phyloP scores from a whole-genome alignment of 2,329 filamentous ascomycete species.

The Xylariales sp. region DNA sequence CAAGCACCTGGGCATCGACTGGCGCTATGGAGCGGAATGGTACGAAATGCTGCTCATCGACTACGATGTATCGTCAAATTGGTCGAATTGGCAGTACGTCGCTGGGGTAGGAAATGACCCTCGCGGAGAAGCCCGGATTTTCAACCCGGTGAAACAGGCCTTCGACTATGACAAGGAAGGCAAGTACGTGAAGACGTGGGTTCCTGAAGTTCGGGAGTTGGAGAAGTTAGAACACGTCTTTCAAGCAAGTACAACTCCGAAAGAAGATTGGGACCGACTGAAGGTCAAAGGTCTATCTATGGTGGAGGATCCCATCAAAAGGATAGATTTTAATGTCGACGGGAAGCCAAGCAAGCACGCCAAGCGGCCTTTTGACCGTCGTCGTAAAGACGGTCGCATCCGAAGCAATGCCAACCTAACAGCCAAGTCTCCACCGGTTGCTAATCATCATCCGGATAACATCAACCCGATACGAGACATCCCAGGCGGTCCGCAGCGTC shows the following conservation, averaged over 20 bases:
- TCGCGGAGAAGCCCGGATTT: slow-evolving; percentile 64
- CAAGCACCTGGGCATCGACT: slow-evolving; percentile 72
- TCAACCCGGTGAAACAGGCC: slow-evolving; percentile 79
- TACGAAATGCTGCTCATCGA: slow-evolving; percentile 73
- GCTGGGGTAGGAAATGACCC: slow-evolving; percentile 78
- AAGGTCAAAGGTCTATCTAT: slow-evolving; percentile 56
- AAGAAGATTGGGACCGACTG: slow-evolving; percentile 51
- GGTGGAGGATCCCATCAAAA: slow-evolving; percentile 63
- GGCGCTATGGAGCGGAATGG: slow-evolving; percentile 78
- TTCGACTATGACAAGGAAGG: slow-evolving; percentile 71
- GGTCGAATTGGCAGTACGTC: slow-evolving; percentile 82
- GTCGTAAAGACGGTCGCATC: slow-evolving; percentile 19
- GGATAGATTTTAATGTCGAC: slow-evolving; percentile 59
- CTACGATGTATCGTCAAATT: slow-evolving; percentile 73
- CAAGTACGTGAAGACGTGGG: slow-evolving; percentile 68
- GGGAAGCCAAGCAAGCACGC: slow-evolving; percentile 35
- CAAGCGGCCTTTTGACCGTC: slow-evolving; percentile 26
- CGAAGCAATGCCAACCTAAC: slow-evolving; percentile 13
- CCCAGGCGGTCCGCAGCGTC: neutral
- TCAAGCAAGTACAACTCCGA: slow-evolving; percentile 62
- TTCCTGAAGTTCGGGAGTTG: slow-evolving; percentile 60
- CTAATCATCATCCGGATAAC: slow-evolving; percentile 1
- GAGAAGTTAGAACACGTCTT: slow-evolving; percentile 56
- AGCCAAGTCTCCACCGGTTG: neutral
- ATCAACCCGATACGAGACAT: slow-evolving; percentile 3